Evolutionary conservation across 1,284 basidiomycete species (phyloP), one percentile per base, ranked within the genome.

Genomic region (Rhodotorula sp.): DNA sequence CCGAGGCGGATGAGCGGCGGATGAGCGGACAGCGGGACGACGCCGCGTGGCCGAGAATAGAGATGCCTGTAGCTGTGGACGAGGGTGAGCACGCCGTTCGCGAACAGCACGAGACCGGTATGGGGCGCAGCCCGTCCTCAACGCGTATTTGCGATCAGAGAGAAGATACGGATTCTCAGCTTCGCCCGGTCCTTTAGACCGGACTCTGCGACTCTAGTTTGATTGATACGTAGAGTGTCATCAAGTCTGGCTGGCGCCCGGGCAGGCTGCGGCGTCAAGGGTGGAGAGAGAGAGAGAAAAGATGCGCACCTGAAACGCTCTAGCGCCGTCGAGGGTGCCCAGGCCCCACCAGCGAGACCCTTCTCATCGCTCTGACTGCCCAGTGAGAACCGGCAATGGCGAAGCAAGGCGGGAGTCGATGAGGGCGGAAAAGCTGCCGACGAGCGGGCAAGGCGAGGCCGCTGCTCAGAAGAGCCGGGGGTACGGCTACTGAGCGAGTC

Each of bases 151-250:
- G 13, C 29, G 29, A 37, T 56, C 54, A 64, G 55, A 63, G 56
- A 57, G 55, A 66, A 66, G 64, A 66, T 66, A 66, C 64, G 64
- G 25, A 25, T 41, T 37, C 55, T 66, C 64, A 57, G 51, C 64
- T 66, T 36, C 50, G 56, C 46, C 46, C 46, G 48, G 48, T 36
- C 48, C 25, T 25, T 36, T 13, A 51, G 36, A 51, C 64, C 56
- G 25, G 56, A 37, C 64, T 66, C 55, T 44, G 64, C 56, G 64
- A 66, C 64, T 66, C 64, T 66, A 66, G 64, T 66, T 66, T 66
- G 64, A 66, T 58, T 66, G 64, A 66, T 66, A 66, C 64, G 64
- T 66, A 66, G 25, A 39, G 64, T 34, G 32, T 66, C 55, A 61
- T 65, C 57, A 54, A 22, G 41, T 34, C 37, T 6, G 25, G 39